Evolutionary conservation across 2,329 filamentous ascomycete genomes (phyloP), one percentile per base, ranked within the genome.

Genomic region (Tricladium varicosporioides): DNA sequence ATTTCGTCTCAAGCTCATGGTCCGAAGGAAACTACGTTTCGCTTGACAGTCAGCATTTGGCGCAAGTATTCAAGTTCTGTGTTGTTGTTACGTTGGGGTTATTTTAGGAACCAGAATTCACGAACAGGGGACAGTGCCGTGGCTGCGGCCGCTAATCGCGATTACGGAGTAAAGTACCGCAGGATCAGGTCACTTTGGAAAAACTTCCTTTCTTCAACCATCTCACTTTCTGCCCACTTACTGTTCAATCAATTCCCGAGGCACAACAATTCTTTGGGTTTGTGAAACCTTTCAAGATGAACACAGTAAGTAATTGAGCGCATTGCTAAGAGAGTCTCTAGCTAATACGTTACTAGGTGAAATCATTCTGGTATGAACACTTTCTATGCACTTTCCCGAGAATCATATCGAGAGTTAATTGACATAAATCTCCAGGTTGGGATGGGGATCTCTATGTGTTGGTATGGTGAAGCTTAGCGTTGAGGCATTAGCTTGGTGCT

Each of bases 391-490:
- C 22, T 27, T 27, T 27, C 22, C 22, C 7, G 4, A 3, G 22
- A 7, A 27, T 27, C 7, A 27, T 27, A 27, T 27, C 22, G 22
- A 27, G 22, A 27, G 7, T 27, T 27, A 40, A 49, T 61, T 66
- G 60, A 68, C 63, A 58, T 27, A 52, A 48, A 44, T 58, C 53
- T 59, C 47, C 64, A 96, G 92, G 89, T 78, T 93, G 70, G 94
- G 94, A 70, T 97, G 91, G 94, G 92, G 90, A 66, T 83, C 91
- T 50, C 83, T 97, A 54, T 94, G 92, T 71, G 80, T 88, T 67
- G 92, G 89, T 92, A 83, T 58, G 85, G 69, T 31, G 48, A 43
- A 31, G n/a, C 51, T 44, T 19, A 14, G 48, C n/a, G 36, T 19
- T 15, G 16, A 8, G 15, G 22, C 14, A 43, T 54, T 15, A 2